phyloP scores from a whole-genome alignment of 2,329 filamentous ascomycete species.

The Elsinoe necatrix region DNA sequence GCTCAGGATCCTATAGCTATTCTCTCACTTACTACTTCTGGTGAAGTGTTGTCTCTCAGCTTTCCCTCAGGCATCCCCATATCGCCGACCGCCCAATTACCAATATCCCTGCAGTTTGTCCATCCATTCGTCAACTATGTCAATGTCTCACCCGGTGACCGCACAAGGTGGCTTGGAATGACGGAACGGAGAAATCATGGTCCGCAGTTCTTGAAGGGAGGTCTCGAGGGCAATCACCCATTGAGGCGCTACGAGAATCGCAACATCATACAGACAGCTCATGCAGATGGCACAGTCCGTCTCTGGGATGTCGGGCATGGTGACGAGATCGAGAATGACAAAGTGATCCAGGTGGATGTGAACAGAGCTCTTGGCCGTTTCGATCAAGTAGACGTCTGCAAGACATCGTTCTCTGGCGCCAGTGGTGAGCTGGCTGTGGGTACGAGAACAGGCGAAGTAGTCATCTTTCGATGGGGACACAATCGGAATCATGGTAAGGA shows the following conservation, averaged over 20 bases:
- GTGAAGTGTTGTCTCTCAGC: constrained; percentile 79
- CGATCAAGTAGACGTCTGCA: constrained; percentile 65
- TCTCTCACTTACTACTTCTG: constrained; percentile 69
- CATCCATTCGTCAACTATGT: constrained; percentile 78
- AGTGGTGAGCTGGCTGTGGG: constrained; percentile 83
- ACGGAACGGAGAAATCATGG: constrained; percentile 74
- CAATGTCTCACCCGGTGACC: constrained; percentile 63
- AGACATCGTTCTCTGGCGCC: constrained; percentile 69
- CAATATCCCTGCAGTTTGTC: constrained; percentile 76
- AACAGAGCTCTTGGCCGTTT: constrained; percentile 72
- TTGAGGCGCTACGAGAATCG: constrained; percentile 72
- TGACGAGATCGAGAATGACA: constrained; percentile 84
- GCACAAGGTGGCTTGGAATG: constrained; percentile 81
- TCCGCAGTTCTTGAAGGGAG: constrained; percentile 69
- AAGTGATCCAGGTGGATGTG: constrained; percentile 76
- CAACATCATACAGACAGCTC: constrained; percentile 76
- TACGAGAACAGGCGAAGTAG: constrained; percentile 70
- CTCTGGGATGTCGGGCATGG: constrained; percentile 88
- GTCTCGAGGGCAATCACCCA: constrained; percentile 60
- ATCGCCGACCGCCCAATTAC: constrained; percentile 84
- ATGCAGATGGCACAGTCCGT: constrained; percentile 84
- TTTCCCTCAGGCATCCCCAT: constrained; percentile 91
- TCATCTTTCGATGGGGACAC: constrained; percentile 78
- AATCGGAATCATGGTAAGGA: constrained; percentile 67
- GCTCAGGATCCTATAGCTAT: constrained; percentile 86